Conservation (phyloP, 495 filamentous ascomycete genomes). For the Aspergillus heteromorphus region DNA sequence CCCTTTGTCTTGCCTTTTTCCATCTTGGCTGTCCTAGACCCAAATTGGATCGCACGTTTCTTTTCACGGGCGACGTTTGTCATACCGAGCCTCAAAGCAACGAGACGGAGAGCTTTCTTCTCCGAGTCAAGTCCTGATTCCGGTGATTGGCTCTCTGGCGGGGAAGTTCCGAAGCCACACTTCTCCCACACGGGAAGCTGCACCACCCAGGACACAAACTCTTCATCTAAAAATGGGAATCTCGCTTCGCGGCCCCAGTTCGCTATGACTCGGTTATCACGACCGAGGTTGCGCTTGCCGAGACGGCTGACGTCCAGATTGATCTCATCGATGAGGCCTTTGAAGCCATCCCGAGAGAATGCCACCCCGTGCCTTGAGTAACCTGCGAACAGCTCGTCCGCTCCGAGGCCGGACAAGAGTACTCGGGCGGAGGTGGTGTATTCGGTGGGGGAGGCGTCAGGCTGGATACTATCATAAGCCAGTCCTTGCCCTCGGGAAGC, state of each 20-base stretch:
- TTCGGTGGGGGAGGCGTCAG: constrained; percentile 8
- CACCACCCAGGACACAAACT: constrained; percentile 75
- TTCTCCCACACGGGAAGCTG: constrained; percentile 71
- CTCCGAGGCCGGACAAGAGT: constrained; percentile 86
- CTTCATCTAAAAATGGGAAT: constrained; percentile 90
- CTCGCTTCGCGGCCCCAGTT: constrained; percentile 87
- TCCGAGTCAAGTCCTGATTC: constrained; percentile 57
- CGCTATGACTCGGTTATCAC: constrained; percentile 86
- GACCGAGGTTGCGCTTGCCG: constrained; percentile 86
- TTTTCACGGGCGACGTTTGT: constrained; percentile 67
- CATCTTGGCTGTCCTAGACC: constrained; percentile 81
- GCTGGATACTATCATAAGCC: constrained; percentile 6
- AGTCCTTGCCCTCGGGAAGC: constrained; percentile 72
- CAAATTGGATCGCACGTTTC: constrained; percentile 92
- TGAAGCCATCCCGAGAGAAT: constrained; percentile 59
- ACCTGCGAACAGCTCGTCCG: constrained; percentile 93
- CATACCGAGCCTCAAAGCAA: constrained; percentile 74
- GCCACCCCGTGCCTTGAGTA: constrained; percentile 82
- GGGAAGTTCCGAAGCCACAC: constrained; percentile 62
- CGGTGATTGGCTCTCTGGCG: constrained; percentile 2
- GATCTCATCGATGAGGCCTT: constrained; percentile 74
- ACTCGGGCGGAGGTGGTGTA: constrained; percentile 75
- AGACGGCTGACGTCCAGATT: constrained; percentile 80
- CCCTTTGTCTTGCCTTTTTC: constrained; percentile 68
- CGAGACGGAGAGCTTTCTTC: constrained; percentile 73